Base-by-base conservation (phyloP, 257 asterid genomes). In the Lycium barbarum region DNA sequence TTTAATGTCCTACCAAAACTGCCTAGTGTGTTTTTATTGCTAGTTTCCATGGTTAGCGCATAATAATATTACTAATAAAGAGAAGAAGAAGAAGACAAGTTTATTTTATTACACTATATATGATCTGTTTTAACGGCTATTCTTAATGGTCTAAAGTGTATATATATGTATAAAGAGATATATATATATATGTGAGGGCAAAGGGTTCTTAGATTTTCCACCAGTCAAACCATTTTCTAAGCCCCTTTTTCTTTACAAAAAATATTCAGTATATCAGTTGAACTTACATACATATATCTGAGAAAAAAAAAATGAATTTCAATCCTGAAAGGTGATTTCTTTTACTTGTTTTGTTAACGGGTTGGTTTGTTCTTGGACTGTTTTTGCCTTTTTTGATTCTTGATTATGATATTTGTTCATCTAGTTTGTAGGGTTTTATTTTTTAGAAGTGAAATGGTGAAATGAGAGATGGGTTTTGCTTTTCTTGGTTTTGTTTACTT, bases 311-410 rank as follows among this genome's bases (percentile, higher is more conserved):
- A 79, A 93, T 91, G 97, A 89, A 88, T 89, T 85, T 82, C 88
- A 86, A 72, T 84, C 86, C 80, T 67, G 92, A 88, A 59, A 88
- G 86, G 97, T 93, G 88, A 88, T 91, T 89, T 80, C 82, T 87
- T 73, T 26, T 9, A 57, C 65, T 80, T 40, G 12, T 43, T 47
- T n/a, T 47, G 4, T 49, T 20, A 62, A 26, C 81, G 17, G 76
- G 26, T 65, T 53, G 47, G 74, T n/a, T n/a, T 22, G 43, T 12
- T 58, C 9, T 63, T 26, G 43, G 78, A 81, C 47, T 18, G 70
- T 20, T 88, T 82, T 85, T 78, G 12, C 6, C 1, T 43, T 53
- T 63, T 85, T 51, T 68, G 51, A 18, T 36, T 47, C 8, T 49
- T 59, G 81, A 35, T 76, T 17, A 0, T 18, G 36, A 17, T 26